A percentile compares a stretch with the other conserved stretches of the same genome.
These are phyloP conservation scores for Porpolomopsis calyptriformis DNA, from an alignment of 768 basidiomycete species.

Conservation along the genomic window DNA sequence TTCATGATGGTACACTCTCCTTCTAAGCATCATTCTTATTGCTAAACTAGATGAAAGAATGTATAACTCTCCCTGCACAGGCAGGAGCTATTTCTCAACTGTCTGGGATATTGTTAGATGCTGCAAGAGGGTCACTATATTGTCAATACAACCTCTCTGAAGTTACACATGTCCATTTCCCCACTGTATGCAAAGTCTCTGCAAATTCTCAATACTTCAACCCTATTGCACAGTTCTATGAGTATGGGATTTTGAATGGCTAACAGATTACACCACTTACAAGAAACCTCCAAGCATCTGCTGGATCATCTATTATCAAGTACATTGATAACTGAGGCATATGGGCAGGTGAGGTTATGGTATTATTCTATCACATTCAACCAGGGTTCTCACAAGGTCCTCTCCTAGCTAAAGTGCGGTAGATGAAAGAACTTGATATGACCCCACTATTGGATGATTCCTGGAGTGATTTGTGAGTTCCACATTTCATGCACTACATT, in stretches of 20 bases:
- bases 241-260: slow-evolving; percentile 12
- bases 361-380: slow-evolving; percentile 13
- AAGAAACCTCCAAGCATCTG: slow-evolving; percentile 1
- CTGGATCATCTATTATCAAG: slow-evolving; percentile 12
- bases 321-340: neutral
- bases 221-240: neutral
- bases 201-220: neutral
- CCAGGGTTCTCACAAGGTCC: slow-evolving; percentile 1
- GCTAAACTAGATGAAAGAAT: too few species aligned
- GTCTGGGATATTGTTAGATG: too few species aligned
- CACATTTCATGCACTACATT: neutral
- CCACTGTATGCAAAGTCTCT: neutral
- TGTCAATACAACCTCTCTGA: too few species aligned
- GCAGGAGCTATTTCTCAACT: too few species aligned
- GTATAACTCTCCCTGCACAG: too few species aligned
- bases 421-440: slow-evolving; percentile 1
- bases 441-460: slow-evolving; percentile 1
- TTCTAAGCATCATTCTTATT: too few species aligned
- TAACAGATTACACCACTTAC: slow-evolving; percentile 9
- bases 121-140: too few species aligned
- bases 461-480: slow-evolving; percentile 12
- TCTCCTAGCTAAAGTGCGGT: slow-evolving; percentile 4
- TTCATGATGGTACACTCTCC: too few species aligned
- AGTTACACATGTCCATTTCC: neutral
- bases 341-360: slow-evolving; percentile 10